Evolutionary conservation across 2,329 filamentous ascomycete species (phyloP).

Genomic region (Colletotrichum sp.): DNA sequence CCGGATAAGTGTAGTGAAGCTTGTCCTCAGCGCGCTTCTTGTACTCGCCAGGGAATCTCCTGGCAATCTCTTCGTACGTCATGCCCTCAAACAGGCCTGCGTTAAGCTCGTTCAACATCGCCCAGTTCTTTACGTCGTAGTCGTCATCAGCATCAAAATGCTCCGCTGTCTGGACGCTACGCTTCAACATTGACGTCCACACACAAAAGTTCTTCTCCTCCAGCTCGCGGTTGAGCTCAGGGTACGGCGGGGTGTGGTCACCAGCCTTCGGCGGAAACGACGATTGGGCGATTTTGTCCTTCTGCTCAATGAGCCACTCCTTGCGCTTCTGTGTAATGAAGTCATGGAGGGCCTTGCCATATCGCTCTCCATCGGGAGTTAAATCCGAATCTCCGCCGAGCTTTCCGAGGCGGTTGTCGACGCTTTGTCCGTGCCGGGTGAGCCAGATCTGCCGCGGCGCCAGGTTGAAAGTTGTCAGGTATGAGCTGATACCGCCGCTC

Average conservation of each 20-base stretch:
- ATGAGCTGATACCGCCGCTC: conserved; percentile 90
- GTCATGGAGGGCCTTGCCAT: conserved; percentile 77
- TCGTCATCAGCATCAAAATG: conserved; percentile 93
- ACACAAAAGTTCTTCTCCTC: conserved; percentile 93
- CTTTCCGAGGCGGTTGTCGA: conserved; percentile 85
- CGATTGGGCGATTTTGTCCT: conserved; percentile 75
- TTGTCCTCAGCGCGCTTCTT: conserved; percentile 82
- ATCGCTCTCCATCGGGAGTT: conserved; percentile 79
- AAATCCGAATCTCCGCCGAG: conserved; percentile 91
- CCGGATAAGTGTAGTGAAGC: conserved; percentile 94
- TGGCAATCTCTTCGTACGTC: conserved; percentile 89
- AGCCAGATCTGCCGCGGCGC: conserved; percentile 98
- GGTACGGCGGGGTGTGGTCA: conserved; percentile 93
- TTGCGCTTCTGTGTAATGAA: conserved; percentile 85
- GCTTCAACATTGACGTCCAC: conserved; percentile 96
- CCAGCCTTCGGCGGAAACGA: conserved; percentile 91
- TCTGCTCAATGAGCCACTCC: conserved; percentile 84
- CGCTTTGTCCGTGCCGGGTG: conserved; percentile 89
- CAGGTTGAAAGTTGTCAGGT: conserved; percentile 95
- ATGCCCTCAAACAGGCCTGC: conserved; percentile 92
- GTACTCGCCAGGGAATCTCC: conserved; percentile 82
- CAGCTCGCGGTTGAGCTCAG: conserved; percentile 74
- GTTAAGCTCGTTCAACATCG: conserved; percentile 96
- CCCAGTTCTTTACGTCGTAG: conserved; percentile 96
- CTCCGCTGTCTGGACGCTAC: conserved; percentile 85